These are phyloP conservation scores for Ophiostoma sp. DNA, from an alignment of 2,329 filamentous ascomycete genomes.

Conservation along the genomic window DNA sequence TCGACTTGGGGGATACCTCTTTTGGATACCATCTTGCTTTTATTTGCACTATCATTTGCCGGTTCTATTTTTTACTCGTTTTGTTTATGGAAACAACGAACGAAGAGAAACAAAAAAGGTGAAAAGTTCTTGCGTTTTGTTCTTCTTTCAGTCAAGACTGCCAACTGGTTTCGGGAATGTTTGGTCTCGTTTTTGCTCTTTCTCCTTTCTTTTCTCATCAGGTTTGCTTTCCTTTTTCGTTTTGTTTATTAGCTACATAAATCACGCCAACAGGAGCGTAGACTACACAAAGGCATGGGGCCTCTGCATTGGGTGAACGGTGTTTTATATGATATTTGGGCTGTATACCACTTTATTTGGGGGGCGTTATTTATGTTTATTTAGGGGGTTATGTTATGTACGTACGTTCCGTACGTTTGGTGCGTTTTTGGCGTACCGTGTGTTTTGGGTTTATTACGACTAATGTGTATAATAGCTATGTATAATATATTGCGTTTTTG, in stretches of 20 bases:
- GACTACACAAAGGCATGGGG: slow-evolving; percentile 22
- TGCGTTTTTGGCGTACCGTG: slow-evolving; percentile 20
- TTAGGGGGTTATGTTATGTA: slow-evolving; percentile 17
- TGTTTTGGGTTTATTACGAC: slow-evolving; percentile 20
- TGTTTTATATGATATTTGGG: slow-evolving; percentile 19
- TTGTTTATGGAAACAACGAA: slow-evolving; percentile 9
- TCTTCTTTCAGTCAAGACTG: neutral
- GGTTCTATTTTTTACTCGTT: neutral
- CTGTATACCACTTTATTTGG: slow-evolving; percentile 20
- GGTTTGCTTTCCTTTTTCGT: slow-evolving; percentile 16
- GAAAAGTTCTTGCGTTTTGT: slow-evolving; percentile 22
- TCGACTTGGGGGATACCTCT: neutral
- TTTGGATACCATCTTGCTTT: slow-evolving; percentile 6
- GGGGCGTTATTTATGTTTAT: slow-evolving; percentile 19
- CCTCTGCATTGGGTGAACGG: slow-evolving; percentile 24
- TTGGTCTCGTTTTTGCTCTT: too few species aligned
- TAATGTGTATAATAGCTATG: slow-evolving; percentile 16
- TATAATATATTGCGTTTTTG: slow-evolving; percentile 25
- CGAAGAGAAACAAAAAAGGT: slow-evolving; percentile 9
- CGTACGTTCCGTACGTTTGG: slow-evolving; percentile 21
- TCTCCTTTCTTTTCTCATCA: neutral
- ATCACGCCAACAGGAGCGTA: slow-evolving; percentile 25
- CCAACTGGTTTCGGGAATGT: neutral
- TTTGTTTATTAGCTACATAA: slow-evolving; percentile 19
- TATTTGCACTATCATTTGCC: neutral